phyloP scores from a whole-genome alignment of 352 stramenopile species.

The Phytophthora litchii region DNA sequence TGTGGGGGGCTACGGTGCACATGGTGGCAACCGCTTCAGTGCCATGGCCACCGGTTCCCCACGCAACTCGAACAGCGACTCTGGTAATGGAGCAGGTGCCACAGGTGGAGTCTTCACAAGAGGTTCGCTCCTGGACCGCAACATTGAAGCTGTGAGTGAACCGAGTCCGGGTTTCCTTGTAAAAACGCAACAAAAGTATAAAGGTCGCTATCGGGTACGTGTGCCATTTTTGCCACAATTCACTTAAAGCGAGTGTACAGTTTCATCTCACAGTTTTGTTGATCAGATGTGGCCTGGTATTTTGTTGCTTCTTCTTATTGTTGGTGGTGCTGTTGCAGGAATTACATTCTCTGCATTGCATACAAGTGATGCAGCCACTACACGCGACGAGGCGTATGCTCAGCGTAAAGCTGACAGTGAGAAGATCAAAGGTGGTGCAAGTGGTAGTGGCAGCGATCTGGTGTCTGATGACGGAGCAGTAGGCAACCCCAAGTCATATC shows the following conservation, averaged over 20 bases:
- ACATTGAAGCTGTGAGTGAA: slow-evolving; percentile 50
- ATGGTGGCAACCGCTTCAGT: slow-evolving; percentile 17
- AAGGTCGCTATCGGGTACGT: slow-evolving; percentile 58
- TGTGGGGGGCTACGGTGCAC: slow-evolving; percentile 8
- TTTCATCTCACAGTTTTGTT: slow-evolving; percentile 3
- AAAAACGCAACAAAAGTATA: slow-evolving; percentile 47
- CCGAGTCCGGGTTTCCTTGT: slow-evolving; percentile 15
- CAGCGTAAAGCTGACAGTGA: slow-evolving; percentile 31
- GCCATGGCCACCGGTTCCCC: slow-evolving; percentile 11
- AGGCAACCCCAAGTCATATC: slow-evolving; percentile 79
- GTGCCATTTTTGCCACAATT: not conserved
- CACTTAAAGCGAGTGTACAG: slow-evolving; percentile 5
- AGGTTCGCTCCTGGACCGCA: slow-evolving; percentile 51
- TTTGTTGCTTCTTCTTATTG: slow-evolving; percentile 39
- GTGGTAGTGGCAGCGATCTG: slow-evolving; percentile 44
- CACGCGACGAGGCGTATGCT: slow-evolving; percentile 30
- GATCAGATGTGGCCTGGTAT: slow-evolving; percentile 52
- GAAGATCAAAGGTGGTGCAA: slow-evolving; percentile 24
- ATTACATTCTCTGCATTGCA: slow-evolving; percentile 41
- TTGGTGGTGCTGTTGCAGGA: slow-evolving; percentile 34
- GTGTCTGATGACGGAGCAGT: slow-evolving; percentile 71
- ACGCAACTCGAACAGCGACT: slow-evolving; percentile 8
- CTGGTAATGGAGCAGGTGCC: slow-evolving; percentile 8
- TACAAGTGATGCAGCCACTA: slow-evolving; percentile 18
- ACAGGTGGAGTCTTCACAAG: slow-evolving; percentile 41